Evolutionary conservation across 441 rosid species (phyloP).

Genomic region (Erodium moschatum): DNA sequence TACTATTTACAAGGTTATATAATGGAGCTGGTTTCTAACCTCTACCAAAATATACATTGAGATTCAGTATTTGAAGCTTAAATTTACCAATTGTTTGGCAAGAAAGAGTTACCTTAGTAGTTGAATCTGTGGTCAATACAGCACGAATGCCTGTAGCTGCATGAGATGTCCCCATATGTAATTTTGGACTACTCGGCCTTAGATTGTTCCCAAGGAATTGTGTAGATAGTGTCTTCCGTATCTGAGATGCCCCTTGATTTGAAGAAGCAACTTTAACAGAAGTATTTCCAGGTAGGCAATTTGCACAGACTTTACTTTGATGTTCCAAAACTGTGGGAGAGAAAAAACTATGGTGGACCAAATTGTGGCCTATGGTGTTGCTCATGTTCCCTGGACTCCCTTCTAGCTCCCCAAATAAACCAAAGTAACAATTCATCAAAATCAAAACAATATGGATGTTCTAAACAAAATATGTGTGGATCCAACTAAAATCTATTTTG

Average conservation of each 20-base stretch:
- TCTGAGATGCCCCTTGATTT: constrained; percentile 28
- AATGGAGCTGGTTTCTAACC: background rate
- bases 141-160: constrained; percentile 36
- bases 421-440: constrained; percentile 14
- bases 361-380: constrained; percentile 40
- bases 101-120: constrained; percentile 49
- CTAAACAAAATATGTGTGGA: background rate
- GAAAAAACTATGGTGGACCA: constrained; percentile 48
- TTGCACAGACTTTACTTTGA: constrained; percentile 46
- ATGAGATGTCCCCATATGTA: constrained; percentile 28
- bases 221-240: constrained; percentile 32
- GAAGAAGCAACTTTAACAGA: constrained; percentile 33
- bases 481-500: background rate
- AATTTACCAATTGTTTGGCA: constrained; percentile 6
- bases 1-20: background rate
- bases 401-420: constrained; percentile 34
- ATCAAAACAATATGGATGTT: background rate
- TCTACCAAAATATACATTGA: background rate
- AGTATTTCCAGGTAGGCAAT: constrained; percentile 41
- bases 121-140: constrained; percentile 58
- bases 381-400: constrained; percentile 55
- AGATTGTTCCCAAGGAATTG: constrained; percentile 42
- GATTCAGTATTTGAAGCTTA: constrained; percentile 1
- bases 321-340: constrained; percentile 42
- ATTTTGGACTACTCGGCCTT: constrained; percentile 26